A percentile compares a stretch with the other conserved stretches of the same genome.
These are phyloP conservation scores for Podaxis carcinomalis DNA, from an alignment of 768 basidiomycete species.

Conservation along the genomic window DNA sequence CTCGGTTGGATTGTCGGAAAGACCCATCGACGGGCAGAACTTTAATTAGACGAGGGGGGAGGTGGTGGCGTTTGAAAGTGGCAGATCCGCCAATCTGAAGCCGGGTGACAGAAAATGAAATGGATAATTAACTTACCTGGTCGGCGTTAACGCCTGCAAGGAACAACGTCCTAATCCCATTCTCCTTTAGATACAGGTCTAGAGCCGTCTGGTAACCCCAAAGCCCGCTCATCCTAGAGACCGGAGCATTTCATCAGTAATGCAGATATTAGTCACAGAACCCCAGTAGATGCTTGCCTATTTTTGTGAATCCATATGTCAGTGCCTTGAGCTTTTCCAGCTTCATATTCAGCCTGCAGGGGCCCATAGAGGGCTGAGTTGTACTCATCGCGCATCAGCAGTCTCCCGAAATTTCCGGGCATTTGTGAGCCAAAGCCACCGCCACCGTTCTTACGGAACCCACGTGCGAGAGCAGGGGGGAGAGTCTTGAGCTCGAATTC, in stretches of 20 bases:
- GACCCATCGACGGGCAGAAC: background rate
- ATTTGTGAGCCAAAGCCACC: slow-evolving; percentile 54
- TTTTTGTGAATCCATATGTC: slow-evolving; percentile 76
- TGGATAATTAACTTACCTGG: slow-evolving; percentile 37
- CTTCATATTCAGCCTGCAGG: slow-evolving; percentile 49
- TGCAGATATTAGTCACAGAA: background rate
- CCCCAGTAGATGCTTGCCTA: slow-evolving; percentile 30
- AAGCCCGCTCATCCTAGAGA: slow-evolving; percentile 54
- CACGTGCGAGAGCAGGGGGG: slow-evolving; percentile 54
- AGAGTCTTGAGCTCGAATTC: slow-evolving; percentile 57
- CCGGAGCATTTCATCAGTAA: background rate
- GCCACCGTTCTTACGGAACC: slow-evolving; percentile 43
- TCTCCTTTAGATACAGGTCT: slow-evolving; percentile 58
- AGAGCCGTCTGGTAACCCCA: slow-evolving; percentile 64
- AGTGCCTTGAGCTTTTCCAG: slow-evolving; percentile 49
- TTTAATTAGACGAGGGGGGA: background rate
- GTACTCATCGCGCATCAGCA: slow-evolving; percentile 52
- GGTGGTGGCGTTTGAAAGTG: background rate
- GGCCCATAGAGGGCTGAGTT: slow-evolving; percentile 65
- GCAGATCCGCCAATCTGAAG: background rate
- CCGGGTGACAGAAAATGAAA: background rate
- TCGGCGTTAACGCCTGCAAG: slow-evolving; percentile 67
- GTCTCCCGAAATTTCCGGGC: slow-evolving; percentile 47
- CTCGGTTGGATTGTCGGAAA: background rate
- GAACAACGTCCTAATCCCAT: slow-evolving; percentile 57